phyloP scores from a whole-genome alignment of 1,284 basidiomycete species.

The Ganoderma sinense region DNA sequence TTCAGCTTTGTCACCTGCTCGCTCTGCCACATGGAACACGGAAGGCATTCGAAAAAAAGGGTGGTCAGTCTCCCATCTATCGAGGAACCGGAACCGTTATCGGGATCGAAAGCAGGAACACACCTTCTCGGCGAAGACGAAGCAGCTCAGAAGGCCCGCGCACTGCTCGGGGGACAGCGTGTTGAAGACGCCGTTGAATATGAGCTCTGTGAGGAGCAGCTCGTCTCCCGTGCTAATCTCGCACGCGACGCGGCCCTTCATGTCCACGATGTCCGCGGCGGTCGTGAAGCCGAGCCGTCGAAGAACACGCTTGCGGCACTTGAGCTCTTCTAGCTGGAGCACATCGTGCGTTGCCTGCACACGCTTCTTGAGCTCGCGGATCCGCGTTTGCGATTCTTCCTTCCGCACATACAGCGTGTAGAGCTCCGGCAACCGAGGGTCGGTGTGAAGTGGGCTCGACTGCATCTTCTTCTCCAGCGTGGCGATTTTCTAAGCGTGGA shows the following conservation, averaged over 20 bases:
- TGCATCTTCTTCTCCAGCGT: slow-evolving; percentile 86
- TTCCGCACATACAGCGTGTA: slow-evolving; percentile 87
- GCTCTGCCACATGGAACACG: slow-evolving; percentile 60
- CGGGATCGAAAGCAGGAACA: not conserved
- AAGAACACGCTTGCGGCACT: slow-evolving; percentile 93
- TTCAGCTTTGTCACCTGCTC: slow-evolving; percentile 88
- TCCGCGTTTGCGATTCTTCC: slow-evolving; percentile 72
- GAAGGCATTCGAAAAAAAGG: not conserved
- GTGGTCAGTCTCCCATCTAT: slow-evolving; percentile 5
- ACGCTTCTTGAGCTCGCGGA: slow-evolving; percentile 82
- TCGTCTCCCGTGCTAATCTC: slow-evolving; percentile 99
- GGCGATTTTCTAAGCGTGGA: slow-evolving; percentile 78
- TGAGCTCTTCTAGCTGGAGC: slow-evolving; percentile 96
- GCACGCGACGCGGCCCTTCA: slow-evolving; percentile 98
- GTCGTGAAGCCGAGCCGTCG: slow-evolving; percentile 93
- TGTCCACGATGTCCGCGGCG: slow-evolving; percentile 92
- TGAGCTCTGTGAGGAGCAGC: slow-evolving; percentile 93
- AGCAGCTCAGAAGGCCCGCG: slow-evolving; percentile 93
- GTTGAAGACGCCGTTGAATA: slow-evolving; percentile 98
- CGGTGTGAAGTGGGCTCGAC: slow-evolving; percentile 78
- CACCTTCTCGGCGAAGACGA: slow-evolving; percentile 97
- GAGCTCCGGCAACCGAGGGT: slow-evolving; percentile 77
- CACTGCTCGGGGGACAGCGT: slow-evolving; percentile 90
- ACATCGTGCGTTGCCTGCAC: slow-evolving; percentile 93
- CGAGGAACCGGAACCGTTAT: not conserved